These are phyloP conservation scores for Excoecaria agallocha DNA, from an alignment of 345 rosid genomes.

Conservation along the genomic window DNA sequence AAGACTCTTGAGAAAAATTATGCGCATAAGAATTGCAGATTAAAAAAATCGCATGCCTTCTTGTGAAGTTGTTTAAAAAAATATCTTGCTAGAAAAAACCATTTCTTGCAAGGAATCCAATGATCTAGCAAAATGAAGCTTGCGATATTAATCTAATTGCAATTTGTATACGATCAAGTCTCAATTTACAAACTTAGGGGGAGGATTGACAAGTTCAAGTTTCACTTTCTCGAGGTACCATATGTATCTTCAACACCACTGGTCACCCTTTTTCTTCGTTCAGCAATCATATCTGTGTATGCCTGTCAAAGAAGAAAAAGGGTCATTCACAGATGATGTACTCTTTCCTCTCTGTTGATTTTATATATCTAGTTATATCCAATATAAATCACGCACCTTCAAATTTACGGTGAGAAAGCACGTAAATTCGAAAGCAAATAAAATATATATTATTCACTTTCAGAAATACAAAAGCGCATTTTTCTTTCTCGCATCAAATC, in stretches of 20 bases:
- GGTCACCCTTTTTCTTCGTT: constrained; percentile 63
- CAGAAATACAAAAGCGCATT: background rate
- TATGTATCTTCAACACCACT: constrained; percentile 78
- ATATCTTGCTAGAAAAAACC: too few relatives aligned
- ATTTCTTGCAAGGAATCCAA: background rate
- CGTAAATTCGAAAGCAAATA: background rate
- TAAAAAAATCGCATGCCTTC: too few relatives aligned
- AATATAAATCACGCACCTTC: background rate
- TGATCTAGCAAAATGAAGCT: background rate
- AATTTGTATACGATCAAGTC: background rate
- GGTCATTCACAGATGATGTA: background rate
- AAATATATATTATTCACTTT: background rate
- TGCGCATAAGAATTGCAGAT: too few relatives aligned
- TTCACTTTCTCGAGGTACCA: constrained; percentile 38
- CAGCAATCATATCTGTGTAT: constrained; percentile 70
- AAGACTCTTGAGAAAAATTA: too few relatives aligned
- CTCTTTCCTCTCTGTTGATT: background rate
- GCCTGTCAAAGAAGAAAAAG: constrained; percentile 39
- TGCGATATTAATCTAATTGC: background rate
- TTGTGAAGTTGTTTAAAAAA: too few relatives aligned
- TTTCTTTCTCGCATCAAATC: background rate
- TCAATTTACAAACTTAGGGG: background rate
- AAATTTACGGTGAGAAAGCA: background rate
- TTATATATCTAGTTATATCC: background rate
- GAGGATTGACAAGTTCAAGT: background rate